Base-by-base conservation (phyloP, 768 basidiomycete genomes). In the Tricholoma sp. region DNA sequence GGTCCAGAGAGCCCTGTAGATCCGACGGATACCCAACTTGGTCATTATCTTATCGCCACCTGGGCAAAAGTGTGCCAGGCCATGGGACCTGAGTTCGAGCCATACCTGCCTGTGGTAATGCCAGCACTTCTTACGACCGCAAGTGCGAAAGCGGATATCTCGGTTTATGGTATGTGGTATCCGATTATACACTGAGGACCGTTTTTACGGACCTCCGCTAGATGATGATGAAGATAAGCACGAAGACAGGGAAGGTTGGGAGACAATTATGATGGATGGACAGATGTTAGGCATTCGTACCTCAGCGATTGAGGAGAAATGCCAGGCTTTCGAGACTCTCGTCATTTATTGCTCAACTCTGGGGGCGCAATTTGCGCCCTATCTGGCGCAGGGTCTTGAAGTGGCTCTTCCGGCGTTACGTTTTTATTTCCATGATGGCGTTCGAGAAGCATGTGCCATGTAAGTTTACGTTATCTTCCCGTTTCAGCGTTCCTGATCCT, bases 1-100 rank as follows among this genome's bases (percentile, higher is more conserved):
- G n/a, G 17, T 54, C 15, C 63, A 87, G 88, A 89, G 64, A 80
- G 76, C 41, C 85, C 89, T 0, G 69, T 76, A 0, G 90, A 92
- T 59, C 81, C 86, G 1, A 76, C 79, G 10, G 91, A 94, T 63
- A 83, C 87, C 0, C 84, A 91, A 60, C 68, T 87, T 2, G 76
- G 76, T 0, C 86, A 88, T 55, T 93, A 91, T 66, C 76, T 94
- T 28, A 91, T 91, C 49, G 82, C 86, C 42, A 94, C 91, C 0
- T 95, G 91, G 91, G 88, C 89, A 2, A 94, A 91, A 64, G 79
- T 95, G 0, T 93, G 90, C 65, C 91, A 92, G 59, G 89, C 90
- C 0, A 80, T 95, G 64, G 88, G 88, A 0, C 75, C 80, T 10
- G 89, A 94, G 64, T 96, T 95, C 58, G 90, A 89, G 65, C 91